A percentile compares a stretch with the other conserved stretches of the same genome.
phyloP scores from a whole-genome alignment of 1,284 basidiomycete genomes.

The Leccinum griseonigrum region DNA sequence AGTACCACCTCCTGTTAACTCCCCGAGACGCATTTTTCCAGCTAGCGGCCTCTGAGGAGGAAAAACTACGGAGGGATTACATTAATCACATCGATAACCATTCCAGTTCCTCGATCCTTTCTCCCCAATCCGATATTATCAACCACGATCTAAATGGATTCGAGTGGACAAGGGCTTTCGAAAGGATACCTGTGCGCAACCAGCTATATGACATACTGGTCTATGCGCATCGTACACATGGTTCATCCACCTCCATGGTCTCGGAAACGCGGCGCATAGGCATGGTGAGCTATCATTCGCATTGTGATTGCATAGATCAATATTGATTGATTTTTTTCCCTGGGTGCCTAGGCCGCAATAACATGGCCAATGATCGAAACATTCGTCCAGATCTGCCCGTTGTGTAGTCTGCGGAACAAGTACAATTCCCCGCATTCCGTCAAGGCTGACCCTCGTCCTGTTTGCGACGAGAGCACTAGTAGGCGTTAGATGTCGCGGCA shows the following conservation, averaged over 20 bases:
- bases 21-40: slow-evolving; percentile 61
- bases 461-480: slow-evolving; percentile 14
- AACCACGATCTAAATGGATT: slow-evolving; percentile 29
- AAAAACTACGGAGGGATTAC: slow-evolving; percentile 44
- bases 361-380: slow-evolving; percentile 75
- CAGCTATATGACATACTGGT: slow-evolving; percentile 69
- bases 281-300: slow-evolving; percentile 45
- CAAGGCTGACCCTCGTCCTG: slow-evolving; percentile 19
- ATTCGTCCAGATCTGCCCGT: slow-evolving; percentile 60
- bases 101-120: slow-evolving; percentile 17
- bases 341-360: slow-evolving; percentile 47
- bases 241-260: slow-evolving; percentile 51
- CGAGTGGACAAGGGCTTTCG: slow-evolving; percentile 47
- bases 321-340: slow-evolving; percentile 8
- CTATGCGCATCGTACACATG: slow-evolving; percentile 61
- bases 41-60: slow-evolving; percentile 46
- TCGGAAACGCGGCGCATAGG: slow-evolving; percentile 53
- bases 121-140: slow-evolving; percentile 22
- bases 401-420: slow-evolving; percentile 46
- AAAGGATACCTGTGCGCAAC: slow-evolving; percentile 60
- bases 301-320: neutral
- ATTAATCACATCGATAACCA: slow-evolving; percentile 40
- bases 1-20: slow-evolving; percentile 52
- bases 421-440: slow-evolving; percentile 17
- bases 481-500: slow-evolving; percentile 10